Base-by-base conservation (phyloP, 2,329 filamentous ascomycete genomes). In the Chaetomium sp. region DNA sequence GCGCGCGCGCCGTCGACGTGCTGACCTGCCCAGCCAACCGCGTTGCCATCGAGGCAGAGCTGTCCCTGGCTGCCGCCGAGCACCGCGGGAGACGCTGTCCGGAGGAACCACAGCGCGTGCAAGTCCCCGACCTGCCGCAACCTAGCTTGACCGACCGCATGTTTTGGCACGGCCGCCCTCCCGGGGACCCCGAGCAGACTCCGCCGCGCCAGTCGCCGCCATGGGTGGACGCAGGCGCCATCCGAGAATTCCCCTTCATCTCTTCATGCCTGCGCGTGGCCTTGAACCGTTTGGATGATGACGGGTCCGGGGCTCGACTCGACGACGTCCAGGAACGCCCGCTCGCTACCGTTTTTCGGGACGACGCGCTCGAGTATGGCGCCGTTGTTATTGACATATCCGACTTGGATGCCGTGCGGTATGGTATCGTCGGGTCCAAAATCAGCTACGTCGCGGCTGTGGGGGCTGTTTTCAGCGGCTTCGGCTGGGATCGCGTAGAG, bases 341-440 rank as follows among this genome's bases (percentile, higher is more conserved):
- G 27, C 51, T 54, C 12, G 9, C 51, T 2, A 54, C 51, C 27
- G 27, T 54, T 19, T 54, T 54, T 54, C 16, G 51, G 21, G 51
- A 54, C 25, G 51, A 54, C 13, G 51, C 13, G 27, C 27, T 54
- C 51, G 51, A 54, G 51, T 54, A 54, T 4, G 51, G 51, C 27
- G 29, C 51, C 16, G 29, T 54, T 19, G 51, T 54, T 16, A 54
- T 54, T 16, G 51, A 54, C 27, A 54, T 54, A 10, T 54, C 51
- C 27, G 51, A 54, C 51, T 54, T 54, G 51, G 51, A 54, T 33
- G 27, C 51, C 27, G 51, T 54, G 51, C 51, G 51, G 27, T 54
- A 54, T 19, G 51, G 51, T 16, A 54, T 54, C 27, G 51, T 54
- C 16, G 51, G 51, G 27, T 54, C 51, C 27, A 54, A 33, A 54